These are phyloP conservation scores for Fusarium euwallaceae DNA, from an alignment of 2,329 filamentous ascomycete species.

Conservation along the genomic window DNA sequence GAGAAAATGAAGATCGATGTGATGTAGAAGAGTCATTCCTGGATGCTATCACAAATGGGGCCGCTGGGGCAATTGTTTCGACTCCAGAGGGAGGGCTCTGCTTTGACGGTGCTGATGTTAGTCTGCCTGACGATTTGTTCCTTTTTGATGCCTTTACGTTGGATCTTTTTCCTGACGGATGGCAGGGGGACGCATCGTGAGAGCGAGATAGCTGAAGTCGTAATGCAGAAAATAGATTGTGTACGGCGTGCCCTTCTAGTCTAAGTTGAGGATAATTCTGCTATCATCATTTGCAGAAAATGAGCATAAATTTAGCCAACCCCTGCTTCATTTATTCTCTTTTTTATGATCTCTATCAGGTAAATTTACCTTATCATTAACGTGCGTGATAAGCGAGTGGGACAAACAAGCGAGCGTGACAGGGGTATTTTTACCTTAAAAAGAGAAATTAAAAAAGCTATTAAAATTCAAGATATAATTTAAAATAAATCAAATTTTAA, in stretches of 20 bases:
- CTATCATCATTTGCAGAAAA: neutral
- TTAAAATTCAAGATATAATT: too few relatives aligned
- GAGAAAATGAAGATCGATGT: neutral
- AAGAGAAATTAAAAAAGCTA: too few relatives aligned
- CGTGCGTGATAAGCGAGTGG: too few relatives aligned
- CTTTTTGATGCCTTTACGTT: neutral
- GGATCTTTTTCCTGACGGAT: neutral
- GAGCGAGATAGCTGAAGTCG: neutral
- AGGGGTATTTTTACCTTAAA: too few relatives aligned
- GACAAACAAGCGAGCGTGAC: too few relatives aligned
- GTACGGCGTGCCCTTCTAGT: neutral
- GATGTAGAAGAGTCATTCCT: neutral
- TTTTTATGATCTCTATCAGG: neutral
- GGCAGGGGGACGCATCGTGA: neutral
- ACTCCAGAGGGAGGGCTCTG: neutral
- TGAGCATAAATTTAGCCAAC: neutral
- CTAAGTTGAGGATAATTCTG: neutral
- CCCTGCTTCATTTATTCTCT: too few relatives aligned
- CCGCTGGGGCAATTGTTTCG: neutral
- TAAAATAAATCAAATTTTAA: too few relatives aligned
- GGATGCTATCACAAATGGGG: neutral
- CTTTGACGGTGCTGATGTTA: neutral
- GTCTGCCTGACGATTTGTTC: neutral
- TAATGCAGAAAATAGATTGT: neutral
- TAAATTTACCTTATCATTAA: neutral